These are phyloP conservation scores for Aspergillus hancockii DNA, from an alignment of 495 filamentous ascomycete genomes.

Conservation along the genomic window DNA sequence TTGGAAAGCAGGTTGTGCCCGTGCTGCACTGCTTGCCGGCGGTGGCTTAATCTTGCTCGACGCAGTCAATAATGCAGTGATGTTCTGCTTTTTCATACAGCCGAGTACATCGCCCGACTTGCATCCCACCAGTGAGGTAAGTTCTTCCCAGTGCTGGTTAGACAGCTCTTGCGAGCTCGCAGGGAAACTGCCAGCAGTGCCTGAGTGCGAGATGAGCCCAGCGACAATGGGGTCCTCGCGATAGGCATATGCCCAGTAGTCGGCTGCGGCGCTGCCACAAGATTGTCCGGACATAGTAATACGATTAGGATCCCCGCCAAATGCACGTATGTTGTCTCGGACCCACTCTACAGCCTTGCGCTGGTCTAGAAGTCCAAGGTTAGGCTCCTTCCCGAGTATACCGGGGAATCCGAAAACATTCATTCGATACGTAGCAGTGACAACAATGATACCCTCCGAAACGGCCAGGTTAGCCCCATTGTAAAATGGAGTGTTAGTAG, in stretches of 20 bases:
- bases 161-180: slow-evolving; percentile 31
- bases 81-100: neutral
- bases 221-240: slow-evolving; percentile 36
- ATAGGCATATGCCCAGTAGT: neutral
- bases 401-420: slow-evolving; percentile 53
- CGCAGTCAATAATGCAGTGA: neutral
- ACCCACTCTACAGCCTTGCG: slow-evolving; percentile 32
- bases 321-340: neutral
- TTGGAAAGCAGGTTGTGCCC: neutral
- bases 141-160: slow-evolving; percentile 36
- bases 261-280: neutral
- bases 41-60: neutral
- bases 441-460: slow-evolving; percentile 41
- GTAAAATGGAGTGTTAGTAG: slow-evolving; percentile 39
- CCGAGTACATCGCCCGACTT: slow-evolving; percentile 31
- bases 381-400: slow-evolving; percentile 25
- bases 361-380: slow-evolving; percentile 47
- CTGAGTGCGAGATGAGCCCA: slow-evolving; percentile 56
- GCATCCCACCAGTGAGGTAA: slow-evolving; percentile 42
- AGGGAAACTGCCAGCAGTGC: slow-evolving; percentile 48
- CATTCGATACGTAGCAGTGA: slow-evolving; percentile 49
- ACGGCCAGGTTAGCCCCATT: slow-evolving; percentile 38
- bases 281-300: neutral
- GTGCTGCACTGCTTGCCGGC: neutral
- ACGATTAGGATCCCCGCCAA: neutral